Conservation (phyloP, 2,329 filamentous ascomycete genomes). For the Beauveria rudraprayagi region DNA sequence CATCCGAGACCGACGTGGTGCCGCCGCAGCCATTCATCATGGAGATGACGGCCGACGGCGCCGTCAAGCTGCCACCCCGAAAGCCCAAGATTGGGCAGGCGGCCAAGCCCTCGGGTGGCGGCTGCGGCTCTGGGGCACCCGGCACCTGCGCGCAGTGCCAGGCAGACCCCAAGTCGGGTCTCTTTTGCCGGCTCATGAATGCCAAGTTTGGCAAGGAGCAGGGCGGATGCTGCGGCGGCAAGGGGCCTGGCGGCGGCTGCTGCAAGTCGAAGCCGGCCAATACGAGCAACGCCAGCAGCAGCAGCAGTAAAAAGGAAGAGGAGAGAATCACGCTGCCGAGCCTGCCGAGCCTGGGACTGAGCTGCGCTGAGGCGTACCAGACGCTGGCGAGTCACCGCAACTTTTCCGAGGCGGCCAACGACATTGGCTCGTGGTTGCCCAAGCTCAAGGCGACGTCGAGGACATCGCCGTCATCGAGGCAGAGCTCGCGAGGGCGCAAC, state of each 20-base stretch:
- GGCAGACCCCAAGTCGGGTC: conserved; percentile 67
- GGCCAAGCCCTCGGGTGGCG: conserved; percentile 21
- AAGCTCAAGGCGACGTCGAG: conserved; percentile 56
- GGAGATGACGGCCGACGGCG: conserved; percentile 52
- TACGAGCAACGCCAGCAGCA: conserved; percentile 15
- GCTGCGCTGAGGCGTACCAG: conserved; percentile 71
- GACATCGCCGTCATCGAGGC: conserved; percentile 18
- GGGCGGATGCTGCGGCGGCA: conserved; percentile 54
- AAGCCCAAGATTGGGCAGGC: conserved; percentile 23
- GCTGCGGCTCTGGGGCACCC: conserved; percentile 60
- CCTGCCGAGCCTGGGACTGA: conserved; percentile 49
- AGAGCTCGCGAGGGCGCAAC: conserved; percentile 32
- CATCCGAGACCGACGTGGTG: conserved; percentile 52
- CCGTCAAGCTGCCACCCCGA: conserved; percentile 48
- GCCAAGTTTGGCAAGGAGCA: conserved; percentile 48
- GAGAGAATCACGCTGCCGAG: conserved; percentile 29
- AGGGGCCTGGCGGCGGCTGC: conserved; percentile 54
- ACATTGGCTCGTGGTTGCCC: conserved; percentile 68
- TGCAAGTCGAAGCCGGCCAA: conserved; percentile 42
- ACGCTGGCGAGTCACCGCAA: conserved; percentile 69
- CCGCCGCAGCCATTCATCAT: conserved; percentile 40
- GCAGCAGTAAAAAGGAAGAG: conserved; percentile 5
- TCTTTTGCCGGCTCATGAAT: conserved; percentile 76
- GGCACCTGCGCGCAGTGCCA: conserved; percentile 74
- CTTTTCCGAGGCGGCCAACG: conserved; percentile 64